Percentiles rank a stretch among this genome's conserved stretches.
Evolutionary conservation across 371 early-diverging fungal genomes (phyloP).

Genomic region (Coemansia sp.): DNA sequence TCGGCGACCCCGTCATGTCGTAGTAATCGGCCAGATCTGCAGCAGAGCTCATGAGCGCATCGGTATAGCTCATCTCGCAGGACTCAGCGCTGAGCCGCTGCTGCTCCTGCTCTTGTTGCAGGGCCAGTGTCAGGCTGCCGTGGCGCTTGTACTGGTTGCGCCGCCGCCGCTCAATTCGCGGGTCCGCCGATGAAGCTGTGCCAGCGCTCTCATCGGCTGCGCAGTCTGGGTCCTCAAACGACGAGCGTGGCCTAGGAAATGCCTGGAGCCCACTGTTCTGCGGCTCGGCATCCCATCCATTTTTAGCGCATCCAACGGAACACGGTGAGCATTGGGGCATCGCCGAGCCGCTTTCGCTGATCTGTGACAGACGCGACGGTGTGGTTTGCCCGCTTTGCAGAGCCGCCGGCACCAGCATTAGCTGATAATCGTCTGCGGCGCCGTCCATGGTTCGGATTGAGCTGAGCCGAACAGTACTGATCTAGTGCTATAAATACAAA

Average conservation of each 20-base stretch:
- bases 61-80: neutral
- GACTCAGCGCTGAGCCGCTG: neutral
- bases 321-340: neutral
- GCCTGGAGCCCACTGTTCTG: slow-evolving; percentile 5
- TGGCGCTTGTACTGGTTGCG: slow-evolving; percentile 45
- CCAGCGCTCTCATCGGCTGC: neutral
- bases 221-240: slow-evolving; percentile 7
- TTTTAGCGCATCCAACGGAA: neutral
- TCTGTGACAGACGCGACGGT: slow-evolving; percentile 22
- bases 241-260: slow-evolving; percentile 32
- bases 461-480: neutral
- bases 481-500: neutral
- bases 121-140: slow-evolving; percentile 43
- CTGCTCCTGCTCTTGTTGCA: slow-evolving; percentile 29
- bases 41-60: neutral
- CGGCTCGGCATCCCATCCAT: neutral
- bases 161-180: slow-evolving; percentile 34
- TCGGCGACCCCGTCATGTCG: slow-evolving; percentile 12
- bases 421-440: slow-evolving; percentile 5
- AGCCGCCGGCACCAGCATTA: slow-evolving; percentile 28
- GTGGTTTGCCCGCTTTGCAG: slow-evolving; percentile 41
- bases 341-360: neutral
- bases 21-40: neutral
- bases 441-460: slow-evolving; percentile 1
- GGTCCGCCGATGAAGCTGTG: slow-evolving; percentile 8